Evolutionary conservation across 805 yeast species (phyloP).

Genomic region (Alloascoidea hylecoeti): DNA sequence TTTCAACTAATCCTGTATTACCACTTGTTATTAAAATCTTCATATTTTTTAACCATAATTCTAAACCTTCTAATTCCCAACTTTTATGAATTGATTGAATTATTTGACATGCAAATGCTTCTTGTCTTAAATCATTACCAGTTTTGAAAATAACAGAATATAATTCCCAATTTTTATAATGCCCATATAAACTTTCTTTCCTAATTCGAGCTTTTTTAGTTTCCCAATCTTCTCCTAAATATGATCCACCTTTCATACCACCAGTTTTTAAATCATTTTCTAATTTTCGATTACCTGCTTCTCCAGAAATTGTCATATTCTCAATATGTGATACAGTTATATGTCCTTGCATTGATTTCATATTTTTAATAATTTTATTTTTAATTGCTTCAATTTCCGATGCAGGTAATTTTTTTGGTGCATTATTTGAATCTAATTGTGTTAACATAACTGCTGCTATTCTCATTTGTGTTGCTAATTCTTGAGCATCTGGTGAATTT

Average conservation of each 20-base stretch:
- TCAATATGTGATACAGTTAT: slow-evolving; percentile 30
- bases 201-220: slow-evolving; percentile 72
- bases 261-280: slow-evolving; percentile 88
- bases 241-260: slow-evolving; percentile 38
- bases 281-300: slow-evolving; percentile 80
- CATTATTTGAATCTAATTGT: slow-evolving; percentile 58
- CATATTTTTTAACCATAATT: slow-evolving; percentile 90
- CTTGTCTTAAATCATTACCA: slow-evolving; percentile 92
- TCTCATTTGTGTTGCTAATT: slow-evolving; percentile 83
- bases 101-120: slow-evolving; percentile 93
- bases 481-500: slow-evolving; percentile 19
- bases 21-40: slow-evolving; percentile 84
- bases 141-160: slow-evolving; percentile 94
- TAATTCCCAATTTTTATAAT: slow-evolving; percentile 83
- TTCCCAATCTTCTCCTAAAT: slow-evolving; percentile 88
- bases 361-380: slow-evolving; percentile 51
- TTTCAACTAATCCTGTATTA: slow-evolving; percentile 85
- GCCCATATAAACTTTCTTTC: slow-evolving; percentile 68
- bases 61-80: slow-evolving; percentile 60
- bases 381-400: slow-evolving; percentile 56
- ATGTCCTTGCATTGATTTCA: slow-evolving; percentile 65
- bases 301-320: slow-evolving; percentile 43
- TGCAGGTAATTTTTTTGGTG: slow-evolving; percentile 22
- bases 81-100: slow-evolving; percentile 76
- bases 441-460: slow-evolving; percentile 92